Base-by-base conservation (phyloP, 495 filamentous ascomycete genomes). In the Apiosordaria backusii region DNA sequence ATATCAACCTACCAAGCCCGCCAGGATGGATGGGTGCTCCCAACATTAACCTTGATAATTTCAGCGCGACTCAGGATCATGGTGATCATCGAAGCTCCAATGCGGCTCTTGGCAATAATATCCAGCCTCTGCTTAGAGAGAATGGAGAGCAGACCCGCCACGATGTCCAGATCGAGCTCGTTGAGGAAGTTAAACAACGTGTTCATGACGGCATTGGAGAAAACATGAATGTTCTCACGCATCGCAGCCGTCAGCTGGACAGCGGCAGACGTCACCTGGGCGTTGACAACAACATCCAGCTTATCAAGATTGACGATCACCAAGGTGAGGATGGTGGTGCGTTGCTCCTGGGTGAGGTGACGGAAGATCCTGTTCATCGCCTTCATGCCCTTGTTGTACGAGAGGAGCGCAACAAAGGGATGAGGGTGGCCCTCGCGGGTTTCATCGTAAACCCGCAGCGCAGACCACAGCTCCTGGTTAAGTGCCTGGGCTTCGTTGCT, bases 61-160 rank as follows among this genome's bases (percentile, higher is more conserved):
- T 97, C 96, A 22, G 95, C 95, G 53, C 96, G 89, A 68, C 91
- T 96, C 61, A 97, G 84, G 63, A 99, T 86, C 92, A 97, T 97
- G 7, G 94, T 97, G 69, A 99, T 82, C 77, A 98, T 90, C 16
- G 88, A 89, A 22, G 95, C 83, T 27, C 95, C 95, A 68, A 97
- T 88, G 68, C 90, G 89, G 45, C 91, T 97, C 67, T 88, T 89
- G 45, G 91, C 87, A 67, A 97, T 86, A 13, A 86, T 68, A 35
- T 89, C 88, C 55, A 97, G 83, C 67, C 97, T 93, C 2, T 90
- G 86, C 40, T 91, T 90, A 62, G 92, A 86, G 61, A 97, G 87
- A 26, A 99, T 82, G 10, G 92, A 91, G 26, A 98, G 79, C 58
- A 99, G 86, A 24, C 93, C 95, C 62, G 91, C 89, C 65, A 97